Base-by-base conservation (phyloP, 2,329 filamentous ascomycete species). In the Ciborinia camelliae region DNA sequence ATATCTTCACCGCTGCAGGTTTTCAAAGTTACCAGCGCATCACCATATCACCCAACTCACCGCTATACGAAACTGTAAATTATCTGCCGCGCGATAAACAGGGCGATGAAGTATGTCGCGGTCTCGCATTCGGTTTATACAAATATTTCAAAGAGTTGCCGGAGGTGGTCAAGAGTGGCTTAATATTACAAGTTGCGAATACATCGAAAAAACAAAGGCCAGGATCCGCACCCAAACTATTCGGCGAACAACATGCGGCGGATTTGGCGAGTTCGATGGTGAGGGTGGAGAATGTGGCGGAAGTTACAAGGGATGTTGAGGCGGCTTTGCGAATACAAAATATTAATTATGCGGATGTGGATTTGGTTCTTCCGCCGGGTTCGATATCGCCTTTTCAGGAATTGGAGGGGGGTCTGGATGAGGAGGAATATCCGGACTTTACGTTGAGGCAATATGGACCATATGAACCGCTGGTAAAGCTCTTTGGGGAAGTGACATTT, bases 91-190 rank as follows among this genome's bases (percentile, higher is more conserved):
- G 92, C 75, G 94, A 97, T 75, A 92, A 93, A 77, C 95, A 98
- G 80, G 94, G 94, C 73, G 94, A 98, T 76, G 94, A 98, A 77
- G 83, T 96, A 69, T 96, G 90, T 78, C 88, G 95, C 53, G 95
- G 90, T 23, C 83, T 99, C 64, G 95, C 94, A 55, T 96, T 98
- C 77, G 92, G 91, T 64, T 82, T 99, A 70, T 90, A 89, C 81
- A 97, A 96, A 76, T 99, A 97, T 81, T 98, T 97, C 75, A 84
- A 86, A 67, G 94, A 98, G 78, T 82, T 99, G 61, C 87, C 93
- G 28, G 85, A 90, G 63, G 81, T 84, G 45, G 88, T 92, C 74
- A 96, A 92, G 80, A 82, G 82, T 72, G 83, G 86, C 67, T 83
- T 96, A 76, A 86, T 81, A 62, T 77, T 80, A 52, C 81, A 81